Percentiles rank a stretch among this genome's conserved stretches.
These are phyloP conservation scores for Ensete glaucum DNA, from an alignment of 176 grass and related monocot genomes.

Conservation along the genomic window DNA sequence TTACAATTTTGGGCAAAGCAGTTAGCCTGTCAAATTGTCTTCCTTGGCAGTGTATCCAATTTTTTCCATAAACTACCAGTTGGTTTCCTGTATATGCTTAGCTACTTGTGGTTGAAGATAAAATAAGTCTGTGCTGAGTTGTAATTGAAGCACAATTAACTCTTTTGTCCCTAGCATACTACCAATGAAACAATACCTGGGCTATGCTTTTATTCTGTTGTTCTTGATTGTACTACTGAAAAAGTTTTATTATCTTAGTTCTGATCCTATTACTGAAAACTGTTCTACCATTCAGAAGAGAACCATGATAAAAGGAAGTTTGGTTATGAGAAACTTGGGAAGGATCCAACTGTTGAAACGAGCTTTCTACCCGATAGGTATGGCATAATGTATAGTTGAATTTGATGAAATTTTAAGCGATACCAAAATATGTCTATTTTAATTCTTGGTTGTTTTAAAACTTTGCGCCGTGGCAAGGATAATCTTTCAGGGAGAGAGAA, in stretches of 20 bases:
- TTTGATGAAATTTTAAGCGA: neutral
- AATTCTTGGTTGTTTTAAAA: constrained; percentile 18
- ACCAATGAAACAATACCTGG: too few species aligned
- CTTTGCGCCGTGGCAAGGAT: constrained; percentile 52
- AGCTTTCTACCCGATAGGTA: constrained; percentile 98
- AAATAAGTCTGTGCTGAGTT: too few species aligned
- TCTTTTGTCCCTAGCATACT: neutral
- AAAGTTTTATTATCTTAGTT: too few species aligned
- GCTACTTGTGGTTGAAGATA: too few species aligned
- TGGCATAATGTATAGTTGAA: constrained; percentile 22
- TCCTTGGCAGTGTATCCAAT: neutral
- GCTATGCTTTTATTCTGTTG: too few species aligned
- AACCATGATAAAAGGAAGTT: constrained; percentile 40
- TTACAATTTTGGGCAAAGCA: neutral
- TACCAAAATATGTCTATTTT: neutral
- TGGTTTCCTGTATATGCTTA: neutral
- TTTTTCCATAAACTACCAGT: neutral
- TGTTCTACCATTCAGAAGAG: constrained; percentile 32
- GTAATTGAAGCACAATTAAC: neutral
- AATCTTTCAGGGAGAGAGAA: constrained; percentile 93
- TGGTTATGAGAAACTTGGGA: constrained; percentile 50
- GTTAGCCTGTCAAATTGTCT: neutral
- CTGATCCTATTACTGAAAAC: too few species aligned
- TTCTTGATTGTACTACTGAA: too few species aligned
- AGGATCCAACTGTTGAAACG: constrained; percentile 93